Base-by-base conservation (phyloP, 2,329 filamentous ascomycete species). In the Fusarium cicatricum region DNA sequence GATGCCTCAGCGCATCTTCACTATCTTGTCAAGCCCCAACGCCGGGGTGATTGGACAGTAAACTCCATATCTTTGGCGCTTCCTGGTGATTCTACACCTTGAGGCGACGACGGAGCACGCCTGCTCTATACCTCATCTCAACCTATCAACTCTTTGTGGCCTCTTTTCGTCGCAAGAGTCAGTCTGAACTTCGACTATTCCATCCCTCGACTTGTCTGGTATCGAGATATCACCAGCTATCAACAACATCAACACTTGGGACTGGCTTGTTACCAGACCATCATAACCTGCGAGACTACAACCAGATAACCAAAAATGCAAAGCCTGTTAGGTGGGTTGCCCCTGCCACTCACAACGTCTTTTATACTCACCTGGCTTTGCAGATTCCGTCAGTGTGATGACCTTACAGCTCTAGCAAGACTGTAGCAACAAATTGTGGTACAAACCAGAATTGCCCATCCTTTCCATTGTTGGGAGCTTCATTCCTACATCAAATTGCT, bases 41-140 rank as follows among this genome's bases (percentile, higher is more conserved):
- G 80, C 58, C 64, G 81, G 81, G 81, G 80, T 81, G 58, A 67
- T 66, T 60, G 70, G 66, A 65, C 68, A 79, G 68, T 83, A 78
- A 76, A 60, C 60, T 52, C 45, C n/a, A 19, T 40, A 42, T 58
- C 51, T 48, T 39, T 39, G 42, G 59, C 60, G 66, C 68, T 67
- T 71, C 65, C 54, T 19, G 46, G 65, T 69, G 66, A 60, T 54
- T 57, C 23, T 44, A 58, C 62, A 46, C 54, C 46, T 46, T 38
- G 65, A 69, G 59, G 66, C 65, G 52, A 66, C 43, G 28, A 52
- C 37, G 45, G 63, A 60, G 56, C 60, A 32, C 40, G 16, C 34
- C 32, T 47, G 43, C 61, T 67, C 55, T 60, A 41, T 33, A 46
- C 41, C 16, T 32, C 45, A 52, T 45, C 26, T 23, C 39, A 21